Evolutionary conservation across 768 basidiomycete genomes (phyloP), one percentile per base, ranked within the genome.

Genomic region (Austroboletus festivus): DNA sequence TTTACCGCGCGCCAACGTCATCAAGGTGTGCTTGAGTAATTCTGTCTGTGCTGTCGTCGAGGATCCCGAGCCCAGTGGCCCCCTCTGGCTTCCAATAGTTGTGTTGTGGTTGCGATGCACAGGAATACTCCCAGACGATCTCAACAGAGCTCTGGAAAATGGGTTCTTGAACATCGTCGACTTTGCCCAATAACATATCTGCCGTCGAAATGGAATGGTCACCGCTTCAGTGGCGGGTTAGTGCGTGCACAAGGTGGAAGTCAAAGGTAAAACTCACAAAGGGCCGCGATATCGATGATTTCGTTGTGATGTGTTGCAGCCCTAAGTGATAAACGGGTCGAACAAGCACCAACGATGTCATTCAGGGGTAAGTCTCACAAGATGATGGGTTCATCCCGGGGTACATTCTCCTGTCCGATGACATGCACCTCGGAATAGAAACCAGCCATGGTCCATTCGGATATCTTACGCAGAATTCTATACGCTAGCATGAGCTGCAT

Each of bases 141-240:
- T 68, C 26, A 88, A 69, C 33, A 88, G 64, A 1, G 71, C 69
- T 1, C 75, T 71, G 2, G 72, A 56, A 1, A 83, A 55, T 0
- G 80, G 81, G 52, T 84, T 80, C 21, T 68, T 69, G 68, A 89
- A 89, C 57, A 89, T 69, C 0, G 72, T 77, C 22, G 83, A 79
- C 59, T 87, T 89, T n/a, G 84, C 83, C 84, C 86, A 80, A 62
- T 75, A 80, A 46, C 78, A 81, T 28, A 89, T 63, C 35, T 70
- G 73, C 22, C 82, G 75, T 30, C 74, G 71, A 56, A 83, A 68
- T 4, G 85, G 82, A 42, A 87, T 76, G 16, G 77, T 83, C 34
- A 70, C 76, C 45, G 78, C 80, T 73, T 57, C 15, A 33, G 12
- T 44, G 8, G 16, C 11, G 22, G 30, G 26, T 18, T 50, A 19